A percentile compares a stretch with the other conserved stretches of the same genome.
phyloP scores from a whole-genome alignment of 176 grass and related monocot species.

The Pontederia crassipes region DNA sequence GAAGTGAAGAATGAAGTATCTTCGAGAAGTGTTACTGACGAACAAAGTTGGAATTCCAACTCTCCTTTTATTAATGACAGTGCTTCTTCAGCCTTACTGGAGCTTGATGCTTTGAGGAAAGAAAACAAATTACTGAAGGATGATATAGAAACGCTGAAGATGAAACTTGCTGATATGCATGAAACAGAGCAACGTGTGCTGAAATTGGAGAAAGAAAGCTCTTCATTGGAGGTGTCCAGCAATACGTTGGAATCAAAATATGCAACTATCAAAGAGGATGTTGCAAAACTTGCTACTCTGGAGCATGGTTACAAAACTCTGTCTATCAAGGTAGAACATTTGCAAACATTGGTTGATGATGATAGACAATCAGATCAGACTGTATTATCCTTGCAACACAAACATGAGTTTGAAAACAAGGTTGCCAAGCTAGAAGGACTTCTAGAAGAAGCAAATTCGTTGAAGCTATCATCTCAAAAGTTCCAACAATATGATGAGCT shows the following conservation, averaged over 20 bases:
- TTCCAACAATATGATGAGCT: slow-evolving; percentile 34
- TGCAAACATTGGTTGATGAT: slow-evolving; percentile 44
- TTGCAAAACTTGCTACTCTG: slow-evolving; percentile 37
- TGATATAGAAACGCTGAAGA: slow-evolving; percentile 44
- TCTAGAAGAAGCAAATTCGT: slow-evolving; percentile 36
- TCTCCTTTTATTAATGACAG: not conserved
- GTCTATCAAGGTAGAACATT: slow-evolving; percentile 53
- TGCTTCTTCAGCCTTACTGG: slow-evolving; percentile 24
- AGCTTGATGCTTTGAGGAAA: slow-evolving; percentile 43
- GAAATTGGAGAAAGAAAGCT: slow-evolving; percentile 56
- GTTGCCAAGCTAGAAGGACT: slow-evolving; percentile 38
- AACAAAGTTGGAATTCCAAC: not conserved
- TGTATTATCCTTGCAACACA: slow-evolving; percentile 24
- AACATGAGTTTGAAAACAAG: slow-evolving; percentile 41
- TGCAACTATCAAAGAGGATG: slow-evolving; percentile 40
- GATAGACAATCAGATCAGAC: slow-evolving; percentile 38
- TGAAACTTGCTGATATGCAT: slow-evolving; percentile 38
- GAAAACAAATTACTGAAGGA: slow-evolving; percentile 54
- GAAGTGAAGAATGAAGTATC: slow-evolving; percentile 27
- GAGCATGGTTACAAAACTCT: slow-evolving; percentile 35
- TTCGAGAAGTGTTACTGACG: slow-evolving; percentile 20
- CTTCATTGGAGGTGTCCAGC: slow-evolving; percentile 47
- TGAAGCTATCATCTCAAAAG: slow-evolving; percentile 29
- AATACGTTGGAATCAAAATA: slow-evolving; percentile 40
- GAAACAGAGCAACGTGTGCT: slow-evolving; percentile 51